A percentile compares a stretch with the other conserved stretches of the same genome.
phyloP scores from a whole-genome alignment of 1,284 basidiomycete genomes.

The Cutaneotrichosporon cavernicola region DNA sequence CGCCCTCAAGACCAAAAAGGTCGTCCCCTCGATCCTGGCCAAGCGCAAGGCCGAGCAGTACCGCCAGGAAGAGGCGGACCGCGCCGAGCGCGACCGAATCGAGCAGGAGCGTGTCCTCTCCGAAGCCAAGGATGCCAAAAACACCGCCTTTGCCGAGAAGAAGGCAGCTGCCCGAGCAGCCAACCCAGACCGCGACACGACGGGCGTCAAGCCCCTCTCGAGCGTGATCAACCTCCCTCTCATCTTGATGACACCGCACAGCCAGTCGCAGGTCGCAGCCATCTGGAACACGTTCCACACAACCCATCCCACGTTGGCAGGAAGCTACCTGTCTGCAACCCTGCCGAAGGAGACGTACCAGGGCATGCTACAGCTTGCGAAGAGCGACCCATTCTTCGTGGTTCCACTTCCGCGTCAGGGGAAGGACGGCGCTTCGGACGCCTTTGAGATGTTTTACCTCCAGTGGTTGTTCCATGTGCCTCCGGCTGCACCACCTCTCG shows the following conservation, averaged over 20 bases:
- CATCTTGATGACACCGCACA: conserved; percentile 68
- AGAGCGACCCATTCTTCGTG: conserved; percentile 71
- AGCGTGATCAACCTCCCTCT: conserved; percentile 74
- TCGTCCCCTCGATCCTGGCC: conserved; percentile 36
- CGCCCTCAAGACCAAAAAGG: conserved; percentile 49
- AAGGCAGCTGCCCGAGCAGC: conserved; percentile 34
- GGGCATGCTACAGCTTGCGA: conserved; percentile 65
- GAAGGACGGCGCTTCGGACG: conserved; percentile 47
- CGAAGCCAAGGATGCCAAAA: conserved; percentile 56
- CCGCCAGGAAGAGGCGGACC: conserved; percentile 22
- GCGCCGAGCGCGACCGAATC: conserved; percentile 14
- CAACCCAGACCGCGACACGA: conserved; percentile 44
- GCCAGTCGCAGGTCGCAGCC: conserved; percentile 67
- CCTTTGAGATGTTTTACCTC: conserved; percentile 83
- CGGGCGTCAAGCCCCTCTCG: conserved; percentile 64
- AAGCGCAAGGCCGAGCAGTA: conserved; percentile 34
- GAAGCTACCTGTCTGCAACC: conserved; percentile 76
- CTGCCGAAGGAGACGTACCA: conserved; percentile 71
- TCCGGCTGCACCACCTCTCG: conserved; percentile 55
- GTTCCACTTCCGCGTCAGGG: conserved; percentile 64
- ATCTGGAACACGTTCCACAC: conserved; percentile 90
- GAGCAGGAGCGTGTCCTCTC: conserved; percentile 18
- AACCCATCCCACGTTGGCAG: conserved; percentile 70
- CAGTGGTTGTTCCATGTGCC: conserved; percentile 78
- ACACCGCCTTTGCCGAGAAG: conserved; percentile 52